phyloP scores from a whole-genome alignment of 495 filamentous ascomycete genomes.

The Hypoxylon crocopeplum region DNA sequence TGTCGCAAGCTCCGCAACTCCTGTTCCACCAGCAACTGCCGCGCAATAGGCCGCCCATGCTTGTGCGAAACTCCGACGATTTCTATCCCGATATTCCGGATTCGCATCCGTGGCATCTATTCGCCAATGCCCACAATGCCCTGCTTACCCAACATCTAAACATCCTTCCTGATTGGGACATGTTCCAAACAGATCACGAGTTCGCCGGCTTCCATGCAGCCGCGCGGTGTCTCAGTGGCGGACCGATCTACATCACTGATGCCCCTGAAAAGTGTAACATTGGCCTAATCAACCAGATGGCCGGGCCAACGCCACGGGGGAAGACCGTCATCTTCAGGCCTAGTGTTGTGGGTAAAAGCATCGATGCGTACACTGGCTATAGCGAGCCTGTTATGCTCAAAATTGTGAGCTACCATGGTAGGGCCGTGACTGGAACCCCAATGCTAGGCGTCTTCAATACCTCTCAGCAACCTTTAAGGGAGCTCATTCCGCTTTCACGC shows the following conservation, averaged over 20 bases:
- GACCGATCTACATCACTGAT: slow-evolving; percentile 94
- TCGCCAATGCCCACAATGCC: slow-evolving; percentile 90
- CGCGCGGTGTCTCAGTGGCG: slow-evolving; percentile 86
- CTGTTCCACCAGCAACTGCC: slow-evolving; percentile 85
- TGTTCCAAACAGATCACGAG: slow-evolving; percentile 89
- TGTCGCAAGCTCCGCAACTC: slow-evolving; percentile 84
- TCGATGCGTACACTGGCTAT: slow-evolving; percentile 77
- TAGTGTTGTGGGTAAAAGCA: slow-evolving; percentile 69
- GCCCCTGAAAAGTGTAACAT: slow-evolving; percentile 80
- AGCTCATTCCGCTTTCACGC: slow-evolving; percentile 69
- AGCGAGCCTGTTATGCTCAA: slow-evolving; percentile 75
- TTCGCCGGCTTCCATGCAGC: slow-evolving; percentile 87
- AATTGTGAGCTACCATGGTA: slow-evolving; percentile 72
- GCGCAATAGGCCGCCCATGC: slow-evolving; percentile 68
- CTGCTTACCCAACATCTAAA: slow-evolving; percentile 71
- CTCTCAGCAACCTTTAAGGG: slow-evolving; percentile 59
- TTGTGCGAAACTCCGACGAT: slow-evolving; percentile 91
- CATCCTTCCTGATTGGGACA: slow-evolving; percentile 88
- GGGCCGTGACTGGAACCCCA: slow-evolving; percentile 69
- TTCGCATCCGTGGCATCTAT: slow-evolving; percentile 93
- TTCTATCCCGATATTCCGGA: slow-evolving; percentile 82
- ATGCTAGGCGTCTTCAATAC: slow-evolving; percentile 89
- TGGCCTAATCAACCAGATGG: slow-evolving; percentile 78
- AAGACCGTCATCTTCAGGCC: slow-evolving; percentile 81
- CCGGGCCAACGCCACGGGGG: slow-evolving; percentile 65